These are phyloP conservation scores for Ophiosphaerella narmari DNA, from an alignment of 2,329 filamentous ascomycete species.

Conservation along the genomic window DNA sequence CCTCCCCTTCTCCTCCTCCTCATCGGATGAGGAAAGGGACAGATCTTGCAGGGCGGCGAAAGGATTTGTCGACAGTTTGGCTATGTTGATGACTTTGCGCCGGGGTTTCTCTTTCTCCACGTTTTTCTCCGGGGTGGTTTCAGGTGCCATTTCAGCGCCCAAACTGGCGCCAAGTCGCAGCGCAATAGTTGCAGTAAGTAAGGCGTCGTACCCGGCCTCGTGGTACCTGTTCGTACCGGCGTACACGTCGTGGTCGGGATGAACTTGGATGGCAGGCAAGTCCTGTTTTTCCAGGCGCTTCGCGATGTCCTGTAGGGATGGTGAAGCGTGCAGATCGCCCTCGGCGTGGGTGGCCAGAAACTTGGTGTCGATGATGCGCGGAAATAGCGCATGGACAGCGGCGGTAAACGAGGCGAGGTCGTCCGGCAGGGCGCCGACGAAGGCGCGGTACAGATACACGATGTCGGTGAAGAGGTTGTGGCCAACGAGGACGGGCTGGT, in stretches of 20 bases:
- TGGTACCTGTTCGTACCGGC: slow-evolving; percentile 50
- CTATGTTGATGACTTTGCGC: slow-evolving; percentile 8
- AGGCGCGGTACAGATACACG: slow-evolving; percentile 66
- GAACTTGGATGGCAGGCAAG: slow-evolving; percentile 48
- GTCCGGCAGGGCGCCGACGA: slow-evolving; percentile 62
- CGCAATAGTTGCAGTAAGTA: slow-evolving; percentile 63
- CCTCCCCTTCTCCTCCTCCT: slow-evolving; percentile 20
- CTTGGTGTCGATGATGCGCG: slow-evolving; percentile 65
- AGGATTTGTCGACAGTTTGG: slow-evolving; percentile 5
- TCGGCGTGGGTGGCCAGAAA: slow-evolving; percentile 64
- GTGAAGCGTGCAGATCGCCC: slow-evolving; percentile 56
- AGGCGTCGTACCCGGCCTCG: slow-evolving; percentile 68
- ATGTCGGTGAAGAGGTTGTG: slow-evolving; percentile 70
- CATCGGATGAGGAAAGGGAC: slow-evolving; percentile 16
- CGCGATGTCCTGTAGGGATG: slow-evolving; percentile 56
- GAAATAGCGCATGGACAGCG: slow-evolving; percentile 59
- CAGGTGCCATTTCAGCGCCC: slow-evolving; percentile 37
- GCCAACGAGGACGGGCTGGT: slow-evolving; percentile 60
- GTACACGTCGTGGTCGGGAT: slow-evolving; percentile 48
- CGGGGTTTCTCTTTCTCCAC: neutral
- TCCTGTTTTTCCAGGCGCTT: slow-evolving; percentile 47
- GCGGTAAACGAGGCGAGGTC: slow-evolving; percentile 59
- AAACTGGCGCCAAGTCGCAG: slow-evolving; percentile 61
- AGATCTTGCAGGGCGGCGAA: neutral
- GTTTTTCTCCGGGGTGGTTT: neutral